phyloP scores from a whole-genome alignment of 306 rosid genomes.

The Vigna reflexopilosa region DNA sequence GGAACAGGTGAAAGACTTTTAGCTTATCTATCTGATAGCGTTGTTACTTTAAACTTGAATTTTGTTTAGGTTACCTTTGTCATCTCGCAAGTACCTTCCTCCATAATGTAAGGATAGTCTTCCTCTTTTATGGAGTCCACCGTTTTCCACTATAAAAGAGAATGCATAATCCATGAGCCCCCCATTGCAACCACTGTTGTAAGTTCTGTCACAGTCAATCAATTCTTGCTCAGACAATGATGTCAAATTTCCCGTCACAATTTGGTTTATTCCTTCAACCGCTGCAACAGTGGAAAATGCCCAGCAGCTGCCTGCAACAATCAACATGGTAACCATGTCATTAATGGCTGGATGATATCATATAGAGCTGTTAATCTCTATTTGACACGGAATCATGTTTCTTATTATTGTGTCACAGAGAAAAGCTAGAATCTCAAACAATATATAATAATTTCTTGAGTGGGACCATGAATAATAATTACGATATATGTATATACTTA shows the following conservation, averaged over 20 bases:
- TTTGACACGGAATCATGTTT: too few relatives aligned
- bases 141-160: constrained; percentile 55
- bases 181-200: constrained; percentile 77
- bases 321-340: not conserved
- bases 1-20: constrained; percentile 1
- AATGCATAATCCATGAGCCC: constrained; percentile 84
- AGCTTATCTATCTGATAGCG: not conserved
- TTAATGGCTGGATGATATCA: not conserved
- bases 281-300: constrained; percentile 79
- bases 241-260: constrained; percentile 68
- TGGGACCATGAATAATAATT: not conserved
- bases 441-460: too few relatives aligned
- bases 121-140: constrained; percentile 72
- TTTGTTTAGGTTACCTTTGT: constrained; percentile 55
- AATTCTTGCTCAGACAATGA: constrained; percentile 72
- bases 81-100: constrained; percentile 78
- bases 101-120: constrained; percentile 83
- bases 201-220: constrained; percentile 67
- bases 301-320: constrained; percentile 76
- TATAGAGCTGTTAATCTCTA: too few relatives aligned
- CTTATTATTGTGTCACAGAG: too few relatives aligned
- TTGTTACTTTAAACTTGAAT: not conserved
- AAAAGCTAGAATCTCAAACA: too few relatives aligned
- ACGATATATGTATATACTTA: constrained; percentile 34
- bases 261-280: constrained; percentile 72